These are phyloP conservation scores for Kurtzmaniella fragi DNA, from an alignment of 805 yeast genomes.

Conservation along the genomic window DNA sequence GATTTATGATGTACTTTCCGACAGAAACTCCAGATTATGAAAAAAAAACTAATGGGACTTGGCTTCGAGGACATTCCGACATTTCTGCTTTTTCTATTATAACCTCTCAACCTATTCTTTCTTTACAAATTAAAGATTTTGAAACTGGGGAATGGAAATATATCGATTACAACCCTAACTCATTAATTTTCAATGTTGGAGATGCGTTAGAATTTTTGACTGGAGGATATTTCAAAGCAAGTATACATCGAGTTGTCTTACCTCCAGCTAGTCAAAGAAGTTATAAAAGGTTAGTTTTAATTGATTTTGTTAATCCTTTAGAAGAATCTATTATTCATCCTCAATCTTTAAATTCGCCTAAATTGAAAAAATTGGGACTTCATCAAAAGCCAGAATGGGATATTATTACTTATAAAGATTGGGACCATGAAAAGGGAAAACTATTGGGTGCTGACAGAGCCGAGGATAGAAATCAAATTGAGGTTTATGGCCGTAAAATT, in stretches of 20 bases:
- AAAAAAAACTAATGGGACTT: slow-evolving; percentile 30
- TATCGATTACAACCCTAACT: slow-evolving; percentile 34
- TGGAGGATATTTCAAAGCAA: slow-evolving; percentile 44
- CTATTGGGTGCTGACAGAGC: slow-evolving; percentile 38
- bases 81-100: slow-evolving; percentile 36
- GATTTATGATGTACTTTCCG: slow-evolving; percentile 23
- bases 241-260: slow-evolving; percentile 44
- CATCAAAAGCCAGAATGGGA: slow-evolving; percentile 17
- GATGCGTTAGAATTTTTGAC: slow-evolving; percentile 38
- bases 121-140: slow-evolving; percentile 35
- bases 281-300: slow-evolving; percentile 33
- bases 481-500: slow-evolving; percentile 34
- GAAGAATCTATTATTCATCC: slow-evolving; percentile 36
- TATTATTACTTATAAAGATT: slow-evolving; percentile 18
- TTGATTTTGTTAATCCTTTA: slow-evolving; percentile 40
- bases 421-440: slow-evolving; percentile 41
- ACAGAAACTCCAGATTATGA: slow-evolving; percentile 20
- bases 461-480: slow-evolving; percentile 33
- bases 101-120: slow-evolving; percentile 36
- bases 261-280: slow-evolving; percentile 40
- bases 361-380: slow-evolving; percentile 27
- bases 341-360: slow-evolving; percentile 33
- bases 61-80: slow-evolving; percentile 47
- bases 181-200: slow-evolving; percentile 38
- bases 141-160: slow-evolving; percentile 34